These are phyloP conservation scores for Globisporangium spinosum DNA, from an alignment of 352 stramenopile genomes.

Conservation along the genomic window DNA sequence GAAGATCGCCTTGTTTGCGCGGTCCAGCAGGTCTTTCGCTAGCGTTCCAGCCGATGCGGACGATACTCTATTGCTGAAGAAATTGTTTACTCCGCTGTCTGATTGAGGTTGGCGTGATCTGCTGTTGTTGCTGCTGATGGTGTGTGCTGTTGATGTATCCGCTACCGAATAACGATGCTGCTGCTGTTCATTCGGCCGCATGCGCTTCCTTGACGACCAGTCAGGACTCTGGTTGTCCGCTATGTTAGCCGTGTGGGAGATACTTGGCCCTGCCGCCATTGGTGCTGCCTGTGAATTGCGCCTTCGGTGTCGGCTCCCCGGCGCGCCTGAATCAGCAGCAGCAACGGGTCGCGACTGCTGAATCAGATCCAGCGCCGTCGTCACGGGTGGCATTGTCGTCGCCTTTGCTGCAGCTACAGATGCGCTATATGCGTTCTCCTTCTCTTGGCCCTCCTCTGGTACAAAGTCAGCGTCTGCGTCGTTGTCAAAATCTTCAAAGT, in stretches of 20 bases:
- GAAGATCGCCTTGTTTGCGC: conserved; percentile 65
- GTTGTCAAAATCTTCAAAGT: conserved; percentile 29
- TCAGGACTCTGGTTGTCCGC: background rate
- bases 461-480: conserved; percentile 33
- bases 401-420: conserved; percentile 5
- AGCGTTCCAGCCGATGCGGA: background rate
- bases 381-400: conserved; percentile 21
- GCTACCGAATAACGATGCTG: background rate
- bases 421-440: background rate
- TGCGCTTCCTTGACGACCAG: conserved; percentile 11
- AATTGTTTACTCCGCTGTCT: background rate
- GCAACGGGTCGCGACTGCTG: conserved; percentile 22
- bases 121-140: background rate
- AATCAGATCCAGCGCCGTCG: conserved; percentile 43
- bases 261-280: background rate
- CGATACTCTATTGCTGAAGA: conserved; percentile 1
- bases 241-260: background rate
- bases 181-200: background rate
- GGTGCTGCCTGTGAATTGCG: background rate
- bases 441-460: background rate
- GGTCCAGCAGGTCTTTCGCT: conserved; percentile 32
- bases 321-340: background rate
- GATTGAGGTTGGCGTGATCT: background rate
- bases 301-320: conserved; percentile 16
- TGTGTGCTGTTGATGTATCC: background rate